A percentile compares a stretch with the other conserved stretches of the same genome.
These are phyloP conservation scores for Populus ilicifolia DNA, from an alignment of 345 rosid species.

Conservation along the genomic window DNA sequence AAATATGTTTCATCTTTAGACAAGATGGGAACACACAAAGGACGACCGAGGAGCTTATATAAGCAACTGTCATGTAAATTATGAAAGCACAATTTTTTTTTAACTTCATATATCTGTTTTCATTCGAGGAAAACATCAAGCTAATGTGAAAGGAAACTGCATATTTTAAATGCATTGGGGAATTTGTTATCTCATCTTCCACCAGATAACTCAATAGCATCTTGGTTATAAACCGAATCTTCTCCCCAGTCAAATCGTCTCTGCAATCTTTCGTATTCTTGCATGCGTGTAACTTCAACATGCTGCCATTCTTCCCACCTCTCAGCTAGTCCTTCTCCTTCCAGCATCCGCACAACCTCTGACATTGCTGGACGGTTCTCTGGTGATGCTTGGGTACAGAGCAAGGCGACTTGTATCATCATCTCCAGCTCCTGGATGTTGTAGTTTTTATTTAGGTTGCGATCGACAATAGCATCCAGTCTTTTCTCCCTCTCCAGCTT, in stretches of 20 bases:
- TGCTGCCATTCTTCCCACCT: constrained; percentile 99
- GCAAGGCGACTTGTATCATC: constrained; percentile 87
- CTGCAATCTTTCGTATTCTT: constrained; percentile 77
- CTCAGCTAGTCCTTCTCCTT: constrained; percentile 95
- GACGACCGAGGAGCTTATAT: background rate
- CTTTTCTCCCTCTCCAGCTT: constrained; percentile 84
- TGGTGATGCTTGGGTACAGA: constrained; percentile 81
- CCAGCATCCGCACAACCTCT: constrained; percentile 91
- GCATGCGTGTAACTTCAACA: constrained; percentile 71
- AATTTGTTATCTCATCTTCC: constrained; percentile 48
- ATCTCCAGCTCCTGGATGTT: constrained; percentile 71
- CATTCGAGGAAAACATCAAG: background rate
- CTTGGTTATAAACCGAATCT: constrained; percentile 75
- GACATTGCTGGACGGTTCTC: constrained; percentile 92
- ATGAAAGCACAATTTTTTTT: background rate
- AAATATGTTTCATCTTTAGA: background rate
- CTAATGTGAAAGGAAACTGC: background rate
- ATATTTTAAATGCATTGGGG: background rate
- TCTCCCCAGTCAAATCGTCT: constrained; percentile 82
- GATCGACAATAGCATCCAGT: constrained; percentile 77
- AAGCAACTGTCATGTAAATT: background rate
- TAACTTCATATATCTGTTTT: background rate
- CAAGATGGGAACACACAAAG: background rate
- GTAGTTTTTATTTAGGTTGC: constrained; percentile 53
- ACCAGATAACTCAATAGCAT: constrained; percentile 83